Evolutionary conservation across 2,329 filamentous ascomycete genomes (phyloP).

Genomic region (Thelonectria discophora): DNA sequence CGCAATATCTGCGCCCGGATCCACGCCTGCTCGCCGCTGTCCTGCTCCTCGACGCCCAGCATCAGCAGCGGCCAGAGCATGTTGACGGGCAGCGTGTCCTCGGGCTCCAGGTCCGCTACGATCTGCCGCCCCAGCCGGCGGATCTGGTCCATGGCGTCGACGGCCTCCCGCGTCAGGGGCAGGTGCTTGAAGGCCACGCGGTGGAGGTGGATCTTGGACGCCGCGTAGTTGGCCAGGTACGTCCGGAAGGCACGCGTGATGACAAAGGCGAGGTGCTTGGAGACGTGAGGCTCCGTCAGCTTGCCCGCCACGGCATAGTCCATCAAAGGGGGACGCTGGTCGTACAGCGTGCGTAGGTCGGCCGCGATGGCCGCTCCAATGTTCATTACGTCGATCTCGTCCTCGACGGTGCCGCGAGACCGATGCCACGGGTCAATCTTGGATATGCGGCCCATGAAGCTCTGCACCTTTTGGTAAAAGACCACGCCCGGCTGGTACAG

Average conservation of each 20-base stretch:
- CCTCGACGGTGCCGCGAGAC: conserved; percentile 63
- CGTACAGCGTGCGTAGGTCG: conserved; percentile 61
- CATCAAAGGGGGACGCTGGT: conserved; percentile 62
- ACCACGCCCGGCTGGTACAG: conserved; percentile 64
- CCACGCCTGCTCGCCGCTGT: conserved; percentile 57
- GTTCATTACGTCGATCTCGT: conserved; percentile 67
- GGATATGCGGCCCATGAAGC: conserved; percentile 65
- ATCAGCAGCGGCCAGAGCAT: conserved; percentile 67
- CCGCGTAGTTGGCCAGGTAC: conserved; percentile 65
- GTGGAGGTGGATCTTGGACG: conserved; percentile 64
- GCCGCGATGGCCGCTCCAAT: conserved; percentile 59
- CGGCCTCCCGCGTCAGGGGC: conserved; percentile 60
- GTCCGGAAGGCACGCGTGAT: conserved; percentile 64
- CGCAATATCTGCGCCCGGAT: conserved; percentile 59
- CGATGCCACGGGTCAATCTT: conserved; percentile 66
- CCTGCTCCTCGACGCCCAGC: conserved; percentile 64
- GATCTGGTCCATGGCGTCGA: conserved; percentile 59
- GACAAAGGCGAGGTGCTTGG: conserved; percentile 57
- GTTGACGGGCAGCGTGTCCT: conserved; percentile 61
- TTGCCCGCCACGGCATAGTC: conserved; percentile 63
- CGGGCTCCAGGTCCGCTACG: conserved; percentile 48
- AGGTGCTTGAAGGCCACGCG: conserved; percentile 64
- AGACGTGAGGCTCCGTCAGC: conserved; percentile 58
- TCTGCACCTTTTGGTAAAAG: conserved; percentile 67
- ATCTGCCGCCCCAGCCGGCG: conserved; percentile 57